Conservation (phyloP, 176 grass and related monocot species). For the Neostapfia colusana region DNA sequence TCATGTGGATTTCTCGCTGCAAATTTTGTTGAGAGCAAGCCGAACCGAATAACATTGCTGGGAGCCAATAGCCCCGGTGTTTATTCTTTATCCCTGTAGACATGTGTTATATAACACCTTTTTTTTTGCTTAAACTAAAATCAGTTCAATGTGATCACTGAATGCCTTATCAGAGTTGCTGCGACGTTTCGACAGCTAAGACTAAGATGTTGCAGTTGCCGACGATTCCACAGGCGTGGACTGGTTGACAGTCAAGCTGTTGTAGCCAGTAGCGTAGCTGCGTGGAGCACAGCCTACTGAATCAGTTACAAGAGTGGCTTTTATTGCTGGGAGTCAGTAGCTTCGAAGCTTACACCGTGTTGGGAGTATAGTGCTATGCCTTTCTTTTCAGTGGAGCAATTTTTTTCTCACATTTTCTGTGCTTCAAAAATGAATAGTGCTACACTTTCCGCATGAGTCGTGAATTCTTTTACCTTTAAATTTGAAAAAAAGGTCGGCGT, state of each 20-base stretch:
- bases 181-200: background rate
- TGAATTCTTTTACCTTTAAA: background rate
- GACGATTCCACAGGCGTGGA: constrained; percentile 17
- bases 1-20: constrained; percentile 1
- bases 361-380: background rate
- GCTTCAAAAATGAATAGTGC: no score
- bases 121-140: background rate
- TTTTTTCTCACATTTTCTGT: background rate
- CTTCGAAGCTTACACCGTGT: background rate
- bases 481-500: background rate
- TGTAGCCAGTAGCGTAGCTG: background rate
- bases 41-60: background rate
- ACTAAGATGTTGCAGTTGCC: constrained; percentile 24
- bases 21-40: background rate
- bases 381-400: background rate
- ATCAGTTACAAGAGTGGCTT: background rate
- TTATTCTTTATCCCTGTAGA: no score
- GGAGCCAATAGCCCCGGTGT: no score
- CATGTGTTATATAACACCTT: no score
- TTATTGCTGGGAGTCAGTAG: background rate
- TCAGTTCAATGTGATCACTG: constrained; percentile 7
- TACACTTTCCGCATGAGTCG: no score
- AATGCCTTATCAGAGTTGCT: constrained; percentile 25
- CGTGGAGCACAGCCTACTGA: background rate
- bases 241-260: constrained; percentile 38